A percentile compares a stretch with the other conserved stretches of the same genome.
Evolutionary conservation across 139 green algal species (phyloP).

Genomic region (Pleodorina starrii): DNA sequence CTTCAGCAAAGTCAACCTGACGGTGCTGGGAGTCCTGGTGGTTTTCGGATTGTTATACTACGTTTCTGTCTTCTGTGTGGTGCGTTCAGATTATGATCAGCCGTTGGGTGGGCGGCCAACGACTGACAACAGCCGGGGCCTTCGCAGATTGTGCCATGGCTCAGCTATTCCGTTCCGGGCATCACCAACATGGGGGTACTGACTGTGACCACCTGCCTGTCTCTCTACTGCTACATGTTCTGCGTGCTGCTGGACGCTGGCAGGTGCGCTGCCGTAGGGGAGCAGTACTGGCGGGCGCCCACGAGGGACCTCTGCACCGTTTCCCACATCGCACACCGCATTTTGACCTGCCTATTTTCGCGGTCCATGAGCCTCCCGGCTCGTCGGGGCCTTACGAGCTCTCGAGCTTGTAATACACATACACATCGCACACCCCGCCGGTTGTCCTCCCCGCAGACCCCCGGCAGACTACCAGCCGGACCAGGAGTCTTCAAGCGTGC

Average conservation of each 20-base stretch:
- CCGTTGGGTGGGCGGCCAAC: neutral
- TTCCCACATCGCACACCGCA: no score
- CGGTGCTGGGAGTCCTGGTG: slow-evolving; percentile 35
- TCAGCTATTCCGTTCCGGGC: slow-evolving; percentile 77
- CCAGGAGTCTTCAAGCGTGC: slow-evolving; percentile 52
- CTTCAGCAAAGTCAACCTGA: slow-evolving; percentile 37
- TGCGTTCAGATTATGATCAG: slow-evolving; percentile 10
- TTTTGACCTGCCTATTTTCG: no score
- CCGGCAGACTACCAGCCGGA: slow-evolving; percentile 66
- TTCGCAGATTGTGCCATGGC: slow-evolving; percentile 80
- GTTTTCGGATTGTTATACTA: slow-evolving; percentile 60
- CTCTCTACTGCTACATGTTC: slow-evolving; percentile 71
- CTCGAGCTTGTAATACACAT: no score
- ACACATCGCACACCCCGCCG: no score
- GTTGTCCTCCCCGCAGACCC: slow-evolving; percentile 57
- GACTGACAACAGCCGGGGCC: neutral
- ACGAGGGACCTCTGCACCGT: no score
- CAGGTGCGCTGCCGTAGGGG: slow-evolving; percentile 61
- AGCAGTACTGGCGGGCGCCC: no score
- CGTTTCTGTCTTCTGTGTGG: slow-evolving; percentile 57
- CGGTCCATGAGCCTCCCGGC: no score
- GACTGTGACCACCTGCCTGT: slow-evolving; percentile 53
- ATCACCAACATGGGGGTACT: slow-evolving; percentile 72
- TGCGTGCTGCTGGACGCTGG: slow-evolving; percentile 80
- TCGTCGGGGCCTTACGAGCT: no score